phyloP scores from a whole-genome alignment of 2,329 filamentous ascomycete species.

The Phyllosticta ampelicida region DNA sequence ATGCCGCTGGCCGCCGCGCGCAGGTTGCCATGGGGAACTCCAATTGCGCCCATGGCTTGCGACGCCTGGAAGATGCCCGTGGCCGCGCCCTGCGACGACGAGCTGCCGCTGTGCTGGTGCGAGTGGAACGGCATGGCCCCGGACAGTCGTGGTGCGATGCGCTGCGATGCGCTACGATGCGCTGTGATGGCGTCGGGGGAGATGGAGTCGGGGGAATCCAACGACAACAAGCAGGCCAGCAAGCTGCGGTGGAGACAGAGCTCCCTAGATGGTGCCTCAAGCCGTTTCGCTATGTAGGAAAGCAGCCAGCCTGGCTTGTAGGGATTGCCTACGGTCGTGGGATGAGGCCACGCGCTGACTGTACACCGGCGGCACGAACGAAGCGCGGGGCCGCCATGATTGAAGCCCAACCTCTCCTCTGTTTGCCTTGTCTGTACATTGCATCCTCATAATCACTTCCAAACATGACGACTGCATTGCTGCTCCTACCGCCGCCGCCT shows the following conservation, averaged over 20 bases:
- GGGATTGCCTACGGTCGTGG: neutral
- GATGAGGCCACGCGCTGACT: slow-evolving; percentile 10
- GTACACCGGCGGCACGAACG: neutral
- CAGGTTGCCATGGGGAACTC: slow-evolving; percentile 32
- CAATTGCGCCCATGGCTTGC: slow-evolving; percentile 38
- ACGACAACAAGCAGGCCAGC: slow-evolving; percentile 9
- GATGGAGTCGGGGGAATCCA: neutral
- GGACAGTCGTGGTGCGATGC: neutral
- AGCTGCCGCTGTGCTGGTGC: slow-evolving; percentile 18
- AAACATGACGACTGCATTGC: slow-evolving; percentile 16
- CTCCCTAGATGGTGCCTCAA: neutral
- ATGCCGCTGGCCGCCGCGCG: slow-evolving; percentile 29
- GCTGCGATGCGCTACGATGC: slow-evolving; percentile 1
- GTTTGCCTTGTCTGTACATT: neutral
- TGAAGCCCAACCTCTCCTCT: neutral
- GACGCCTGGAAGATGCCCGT: slow-evolving; percentile 36
- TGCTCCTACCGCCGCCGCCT: slow-evolving; percentile 37
- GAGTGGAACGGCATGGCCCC: slow-evolving; percentile 27
- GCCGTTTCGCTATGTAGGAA: neutral
- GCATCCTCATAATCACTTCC: neutral
- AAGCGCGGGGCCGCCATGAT: neutral
- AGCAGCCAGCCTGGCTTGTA: neutral
- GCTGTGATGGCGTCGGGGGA: neutral
- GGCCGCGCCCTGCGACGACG: slow-evolving; percentile 25
- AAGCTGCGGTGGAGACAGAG: no score